A percentile compares a stretch with the other conserved stretches of the same genome.
These are phyloP conservation scores for Colletotrichum cereale DNA, from an alignment of 2,329 filamentous ascomycete species.

Conservation along the genomic window DNA sequence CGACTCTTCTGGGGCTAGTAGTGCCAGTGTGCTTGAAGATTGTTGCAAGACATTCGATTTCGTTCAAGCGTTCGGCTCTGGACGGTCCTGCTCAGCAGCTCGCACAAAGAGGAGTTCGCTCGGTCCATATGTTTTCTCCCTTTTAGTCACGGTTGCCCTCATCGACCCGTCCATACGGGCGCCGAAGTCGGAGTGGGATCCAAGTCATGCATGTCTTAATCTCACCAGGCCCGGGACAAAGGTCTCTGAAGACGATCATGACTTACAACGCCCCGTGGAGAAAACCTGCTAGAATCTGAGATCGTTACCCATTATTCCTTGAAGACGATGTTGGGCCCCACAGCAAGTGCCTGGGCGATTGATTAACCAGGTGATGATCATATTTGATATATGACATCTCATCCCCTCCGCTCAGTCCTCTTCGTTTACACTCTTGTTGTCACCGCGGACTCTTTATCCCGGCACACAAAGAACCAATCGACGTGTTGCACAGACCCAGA, in stretches of 20 bases:
- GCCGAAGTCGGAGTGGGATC: conserved; percentile 19
- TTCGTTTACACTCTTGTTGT: conserved; percentile 27
- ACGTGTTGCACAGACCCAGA: conserved; percentile 23
- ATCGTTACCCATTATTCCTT: conserved; percentile 27
- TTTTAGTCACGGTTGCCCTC: conserved; percentile 29
- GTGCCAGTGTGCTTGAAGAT: conserved; percentile 6
- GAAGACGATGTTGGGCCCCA: conserved; percentile 26
- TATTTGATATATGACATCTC: conserved; percentile 39
- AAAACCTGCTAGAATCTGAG: conserved; percentile 20
- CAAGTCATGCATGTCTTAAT: conserved; percentile 37
- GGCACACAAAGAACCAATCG: conserved; percentile 15
- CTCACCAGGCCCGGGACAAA: conserved; percentile 15
- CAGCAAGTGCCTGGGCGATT: conserved; percentile 25
- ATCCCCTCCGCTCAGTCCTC: conserved; percentile 33
- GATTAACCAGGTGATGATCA: conserved; percentile 35
- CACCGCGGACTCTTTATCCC: conserved; percentile 8
- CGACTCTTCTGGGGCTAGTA: conserved; percentile 1
- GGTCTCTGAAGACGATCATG: conserved; percentile 22
- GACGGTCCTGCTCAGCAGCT: conserved; percentile 5
- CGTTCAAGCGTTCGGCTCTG: conserved; percentile 2
- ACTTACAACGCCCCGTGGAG: conserved; percentile 29
- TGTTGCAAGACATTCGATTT: background rate
- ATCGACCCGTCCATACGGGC: conserved; percentile 31
- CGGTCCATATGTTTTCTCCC: conserved; percentile 26
- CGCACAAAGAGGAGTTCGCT: conserved; percentile 11